These are phyloP conservation scores for Sporothrix brunneoviolacea DNA, from an alignment of 2,329 filamentous ascomycete genomes.

Conservation along the genomic window DNA sequence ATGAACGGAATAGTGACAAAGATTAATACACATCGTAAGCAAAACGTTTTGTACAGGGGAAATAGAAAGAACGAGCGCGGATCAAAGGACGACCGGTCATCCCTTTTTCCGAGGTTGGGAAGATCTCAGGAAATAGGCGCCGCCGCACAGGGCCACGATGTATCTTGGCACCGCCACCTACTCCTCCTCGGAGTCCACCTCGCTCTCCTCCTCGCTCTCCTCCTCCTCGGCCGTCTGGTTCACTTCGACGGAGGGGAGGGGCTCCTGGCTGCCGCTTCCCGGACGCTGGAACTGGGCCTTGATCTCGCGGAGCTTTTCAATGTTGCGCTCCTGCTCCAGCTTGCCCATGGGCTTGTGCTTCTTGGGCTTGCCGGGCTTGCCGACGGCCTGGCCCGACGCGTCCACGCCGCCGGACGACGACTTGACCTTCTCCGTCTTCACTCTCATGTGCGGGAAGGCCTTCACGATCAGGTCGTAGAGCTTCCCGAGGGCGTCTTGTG, in stretches of 20 bases:
- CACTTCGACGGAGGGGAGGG: slow-evolving; percentile 31
- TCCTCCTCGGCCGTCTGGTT: slow-evolving; percentile 23
- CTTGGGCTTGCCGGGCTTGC: slow-evolving; percentile 47
- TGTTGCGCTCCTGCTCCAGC: slow-evolving; percentile 61
- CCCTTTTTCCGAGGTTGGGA: too few species aligned
- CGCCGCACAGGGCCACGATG: too few species aligned
- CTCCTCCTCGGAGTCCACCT: slow-evolving; percentile 40
- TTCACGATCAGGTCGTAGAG: slow-evolving; percentile 40
- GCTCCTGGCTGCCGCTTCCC: slow-evolving; percentile 42
- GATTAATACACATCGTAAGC: neutral
- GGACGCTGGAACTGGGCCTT: slow-evolving; percentile 44
- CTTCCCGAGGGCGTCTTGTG: slow-evolving; percentile 47
- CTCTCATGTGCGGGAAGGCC: slow-evolving; percentile 31
- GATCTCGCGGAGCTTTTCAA: slow-evolving; percentile 55
- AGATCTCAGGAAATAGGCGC: too few species aligned
- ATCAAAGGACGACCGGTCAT: too few species aligned
- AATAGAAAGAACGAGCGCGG: neutral
- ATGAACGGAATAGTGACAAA: neutral
- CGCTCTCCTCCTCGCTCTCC: slow-evolving; percentile 47
- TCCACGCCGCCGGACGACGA: slow-evolving; percentile 20
- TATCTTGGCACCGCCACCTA: slow-evolving; percentile 3
- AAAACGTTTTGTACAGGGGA: neutral
- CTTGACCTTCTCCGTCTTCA: slow-evolving; percentile 28
- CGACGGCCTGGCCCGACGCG: slow-evolving; percentile 17
- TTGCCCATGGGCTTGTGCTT: slow-evolving; percentile 76